Conservation (phyloP, 768 basidiomycete genomes). For the Lactifluus piperatus region DNA sequence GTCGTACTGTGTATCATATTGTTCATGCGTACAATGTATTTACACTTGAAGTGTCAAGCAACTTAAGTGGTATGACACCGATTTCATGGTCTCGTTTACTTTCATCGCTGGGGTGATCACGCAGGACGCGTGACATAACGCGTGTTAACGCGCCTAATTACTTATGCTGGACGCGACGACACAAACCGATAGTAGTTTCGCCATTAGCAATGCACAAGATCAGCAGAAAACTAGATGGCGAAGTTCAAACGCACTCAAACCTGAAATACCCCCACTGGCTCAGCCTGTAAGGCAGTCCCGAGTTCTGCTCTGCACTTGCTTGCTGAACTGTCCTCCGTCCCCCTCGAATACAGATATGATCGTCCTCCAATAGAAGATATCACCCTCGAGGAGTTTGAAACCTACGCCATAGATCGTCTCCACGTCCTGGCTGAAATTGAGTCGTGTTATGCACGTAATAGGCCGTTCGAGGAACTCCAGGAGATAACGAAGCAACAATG, state of each 20-base stretch:
- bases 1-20: constrained; percentile 16
- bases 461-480: constrained; percentile 71
- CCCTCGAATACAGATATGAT: constrained; percentile 61
- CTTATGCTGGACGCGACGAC: neutral
- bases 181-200: neutral
- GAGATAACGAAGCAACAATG: constrained; percentile 52
- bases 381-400: constrained; percentile 93
- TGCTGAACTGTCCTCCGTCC: neutral
- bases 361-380: constrained; percentile 79
- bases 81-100: too few relatives aligned
- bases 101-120: neutral
- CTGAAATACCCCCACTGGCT: constrained; percentile 56
- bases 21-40: constrained; percentile 7
- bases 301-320: neutral
- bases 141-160: constrained; percentile 1
- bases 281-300: constrained; percentile 52
- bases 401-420: constrained; percentile 78
- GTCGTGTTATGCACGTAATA: constrained; percentile 75
- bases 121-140: constrained; percentile 2
- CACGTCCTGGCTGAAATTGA: constrained; percentile 88
- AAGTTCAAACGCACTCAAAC: constrained; percentile 23
- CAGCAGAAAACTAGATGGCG: constrained; percentile 10
- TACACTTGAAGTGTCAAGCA: neutral
- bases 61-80: too few relatives aligned
- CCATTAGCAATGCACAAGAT: constrained; percentile 14